A percentile compares a stretch with the other conserved stretches of the same genome.
These are phyloP conservation scores for Yamadazyma kitorensis DNA, from an alignment of 805 yeast species.

Conservation along the genomic window DNA sequence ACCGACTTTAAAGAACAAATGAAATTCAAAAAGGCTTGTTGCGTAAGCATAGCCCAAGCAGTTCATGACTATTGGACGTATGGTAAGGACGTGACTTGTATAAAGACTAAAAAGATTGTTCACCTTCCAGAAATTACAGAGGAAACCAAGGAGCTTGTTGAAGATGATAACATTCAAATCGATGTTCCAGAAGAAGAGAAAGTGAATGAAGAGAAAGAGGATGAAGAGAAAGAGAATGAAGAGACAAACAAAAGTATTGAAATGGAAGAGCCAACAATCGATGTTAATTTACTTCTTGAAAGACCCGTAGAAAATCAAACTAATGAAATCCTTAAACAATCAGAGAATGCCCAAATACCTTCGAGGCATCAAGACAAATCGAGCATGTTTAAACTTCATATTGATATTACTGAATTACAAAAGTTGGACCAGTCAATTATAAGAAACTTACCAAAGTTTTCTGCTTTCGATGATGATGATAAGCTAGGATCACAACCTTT, in stretches of 20 bases:
- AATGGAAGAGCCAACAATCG: conserved; percentile 26
- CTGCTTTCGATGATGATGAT: conserved; percentile 43
- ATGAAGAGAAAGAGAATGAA: conserved; percentile 4
- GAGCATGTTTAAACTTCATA: conserved; percentile 46
- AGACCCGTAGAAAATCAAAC: conserved; percentile 23
- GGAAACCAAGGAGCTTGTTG: conserved; percentile 1
- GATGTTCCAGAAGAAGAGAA: conserved; percentile 3
- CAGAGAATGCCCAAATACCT: conserved; percentile 1
- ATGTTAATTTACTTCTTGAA: conserved; percentile 15
- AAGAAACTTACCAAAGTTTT: conserved; percentile 45
- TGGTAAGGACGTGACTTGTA: conserved; percentile 61
- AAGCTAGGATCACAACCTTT: conserved; percentile 18
- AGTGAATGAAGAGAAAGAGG: conserved; percentile 12
- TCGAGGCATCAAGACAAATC: conserved; percentile 11
- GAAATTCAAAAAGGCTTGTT: conserved; percentile 67
- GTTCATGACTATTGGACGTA: conserved; percentile 74
- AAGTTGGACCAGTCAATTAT: conserved; percentile 47
- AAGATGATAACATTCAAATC: not conserved
- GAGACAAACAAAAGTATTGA: conserved; percentile 2
- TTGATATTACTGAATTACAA: conserved; percentile 40
- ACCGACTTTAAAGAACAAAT: conserved; percentile 69
- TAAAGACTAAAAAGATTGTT: conserved; percentile 48
- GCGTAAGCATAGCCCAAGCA: conserved; percentile 68
- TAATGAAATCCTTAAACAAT: not conserved
- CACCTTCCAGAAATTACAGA: conserved; percentile 12